These are phyloP conservation scores for Rhizophagus prolifer DNA, from an alignment of 192 early-diverging fungal species.

Conservation along the genomic window DNA sequence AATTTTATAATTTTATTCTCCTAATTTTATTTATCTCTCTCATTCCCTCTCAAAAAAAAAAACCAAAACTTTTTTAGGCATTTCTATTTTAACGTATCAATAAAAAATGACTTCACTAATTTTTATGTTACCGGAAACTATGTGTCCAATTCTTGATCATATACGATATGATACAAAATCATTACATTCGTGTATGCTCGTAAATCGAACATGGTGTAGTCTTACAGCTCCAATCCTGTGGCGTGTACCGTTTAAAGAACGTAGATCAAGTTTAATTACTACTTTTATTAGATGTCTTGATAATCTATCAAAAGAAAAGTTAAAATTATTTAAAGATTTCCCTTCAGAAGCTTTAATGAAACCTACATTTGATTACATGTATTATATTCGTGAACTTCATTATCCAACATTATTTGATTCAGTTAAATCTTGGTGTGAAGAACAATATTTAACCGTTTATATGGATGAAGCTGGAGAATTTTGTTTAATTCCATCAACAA, in stretches of 20 bases:
- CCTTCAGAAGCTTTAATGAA: not conserved
- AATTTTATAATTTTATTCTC: not conserved
- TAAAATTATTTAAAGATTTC: not conserved
- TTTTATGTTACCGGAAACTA: not conserved
- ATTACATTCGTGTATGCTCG: slow-evolving; percentile 1
- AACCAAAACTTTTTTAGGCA: too few species aligned
- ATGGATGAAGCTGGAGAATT: not conserved
- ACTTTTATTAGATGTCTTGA: not conserved
- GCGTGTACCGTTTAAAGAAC: not conserved
- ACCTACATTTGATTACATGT: not conserved
- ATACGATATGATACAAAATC: not conserved
- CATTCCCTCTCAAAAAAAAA: too few species aligned
- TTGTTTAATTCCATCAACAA: not conserved
- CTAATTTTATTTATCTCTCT: not conserved
- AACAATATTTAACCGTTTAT: not conserved
- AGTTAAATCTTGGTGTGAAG: not conserved
- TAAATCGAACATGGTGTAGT: slow-evolving; percentile 15
- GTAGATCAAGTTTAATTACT: not conserved
- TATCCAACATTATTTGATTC: not conserved
- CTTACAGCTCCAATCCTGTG: not conserved
- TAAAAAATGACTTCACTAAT: not conserved
- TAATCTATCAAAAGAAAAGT: not conserved
- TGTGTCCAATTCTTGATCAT: not conserved
- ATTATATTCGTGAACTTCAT: not conserved
- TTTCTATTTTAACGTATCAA: too few species aligned